Evolutionary conservation across 441 rosid genomes (phyloP), one percentile per base, ranked within the genome.

Genomic region (Kokia cookei): DNA sequence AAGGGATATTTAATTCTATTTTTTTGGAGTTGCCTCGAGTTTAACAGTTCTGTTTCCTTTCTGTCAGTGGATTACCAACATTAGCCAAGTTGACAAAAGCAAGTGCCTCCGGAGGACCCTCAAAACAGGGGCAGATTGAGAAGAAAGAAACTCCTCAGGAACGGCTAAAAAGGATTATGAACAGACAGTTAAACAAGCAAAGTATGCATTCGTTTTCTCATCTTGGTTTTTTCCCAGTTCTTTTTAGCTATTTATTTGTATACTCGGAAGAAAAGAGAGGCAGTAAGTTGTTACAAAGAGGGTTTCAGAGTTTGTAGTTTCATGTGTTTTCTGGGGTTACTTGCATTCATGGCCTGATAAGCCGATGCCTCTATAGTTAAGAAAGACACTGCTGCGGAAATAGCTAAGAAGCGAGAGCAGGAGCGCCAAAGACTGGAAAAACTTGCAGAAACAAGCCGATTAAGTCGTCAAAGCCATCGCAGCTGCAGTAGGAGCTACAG

Each of bases 61-160:
- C 69, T 58, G 61, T 55, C 86, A 92, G 99, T 78, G 78, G 88
- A 45, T 82, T 93, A 19, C 81, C 95, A 47, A 94, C 89, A 57
- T 75, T 92, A 71, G 86, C 97, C 29, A 96, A 96, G 86, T 88
- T 96, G 76, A 86, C 95, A 27, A 92, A 91, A 83, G 81, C 85
- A 66, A 82, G 85, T 72, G 40, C 83, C 8, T 80, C 86, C 54
- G 88, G 85, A 2, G 91, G 86, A 13, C 77, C 91, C 50, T 78
- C 76, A 64, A 96, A 92, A 82, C 97, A 85, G 78, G 81, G 63
- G 13, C 89, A 72, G 58, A 90, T 77, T 54, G 97, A 82, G 84
- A 92, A 93, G 85, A 93, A 89, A 68, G 98, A 96, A 85, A 96
- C 98, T 78, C 99, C 98, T 7, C 99, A 96, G 81, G 98, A 96